A percentile compares a stretch with the other conserved stretches of the same genome.
Evolutionary conservation across 2,329 filamentous ascomycete genomes (phyloP).

Genomic region (Rhynchosporium agropyri): DNA sequence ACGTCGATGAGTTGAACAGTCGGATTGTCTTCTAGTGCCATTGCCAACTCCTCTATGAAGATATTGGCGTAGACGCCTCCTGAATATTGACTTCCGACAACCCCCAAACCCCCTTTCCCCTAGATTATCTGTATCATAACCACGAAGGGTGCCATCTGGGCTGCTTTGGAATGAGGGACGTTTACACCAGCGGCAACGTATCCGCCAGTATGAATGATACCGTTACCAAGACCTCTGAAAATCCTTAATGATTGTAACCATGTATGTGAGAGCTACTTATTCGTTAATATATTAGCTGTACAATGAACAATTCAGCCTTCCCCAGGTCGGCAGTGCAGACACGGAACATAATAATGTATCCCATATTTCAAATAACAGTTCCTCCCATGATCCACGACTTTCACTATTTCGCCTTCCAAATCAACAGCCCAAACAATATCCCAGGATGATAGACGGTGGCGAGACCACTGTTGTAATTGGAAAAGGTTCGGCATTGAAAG

Average conservation of each 20-base stretch:
- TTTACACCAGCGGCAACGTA: not conserved
- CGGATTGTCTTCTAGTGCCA: not conserved
- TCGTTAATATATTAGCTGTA: not conserved
- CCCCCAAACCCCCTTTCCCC: not conserved
- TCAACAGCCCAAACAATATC: constrained; percentile 39
- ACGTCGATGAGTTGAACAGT: not conserved
- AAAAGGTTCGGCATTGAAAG: constrained; percentile 45
- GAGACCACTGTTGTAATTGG: constrained; percentile 60
- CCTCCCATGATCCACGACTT: not conserved
- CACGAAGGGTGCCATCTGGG: not conserved
- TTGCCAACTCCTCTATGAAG: not conserved
- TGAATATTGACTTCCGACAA: not conserved
- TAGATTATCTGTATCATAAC: not conserved
- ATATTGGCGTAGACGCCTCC: not conserved
- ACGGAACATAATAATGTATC: not conserved
- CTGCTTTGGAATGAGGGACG: not conserved
- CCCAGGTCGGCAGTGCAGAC: not conserved
- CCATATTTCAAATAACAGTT: not conserved
- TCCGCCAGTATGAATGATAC: not conserved
- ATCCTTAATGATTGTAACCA: not conserved
- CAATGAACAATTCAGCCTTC: not conserved
- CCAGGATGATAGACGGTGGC: constrained; percentile 48
- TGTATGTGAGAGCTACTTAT: not conserved
- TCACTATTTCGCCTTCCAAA: not conserved
- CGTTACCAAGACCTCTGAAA: not conserved